phyloP scores from a whole-genome alignment of 352 stramenopile genomes.

The Phytopythium vexans region DNA sequence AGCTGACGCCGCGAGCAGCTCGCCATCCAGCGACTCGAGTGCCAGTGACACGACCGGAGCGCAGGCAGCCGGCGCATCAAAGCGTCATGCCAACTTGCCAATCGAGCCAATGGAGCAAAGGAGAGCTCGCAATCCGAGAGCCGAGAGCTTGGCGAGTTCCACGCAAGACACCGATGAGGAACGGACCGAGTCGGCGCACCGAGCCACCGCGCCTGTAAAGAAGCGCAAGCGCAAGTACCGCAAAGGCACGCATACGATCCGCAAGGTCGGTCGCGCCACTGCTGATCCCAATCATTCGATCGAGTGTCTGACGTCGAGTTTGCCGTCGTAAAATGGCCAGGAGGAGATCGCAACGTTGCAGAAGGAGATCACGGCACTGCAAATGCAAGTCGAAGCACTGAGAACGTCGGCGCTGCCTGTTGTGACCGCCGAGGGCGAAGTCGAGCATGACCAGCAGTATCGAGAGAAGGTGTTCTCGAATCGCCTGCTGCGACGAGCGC shows the following conservation, averaged over 20 bases:
- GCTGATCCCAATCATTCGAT: slow-evolving; percentile 5
- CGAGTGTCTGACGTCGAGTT: not conserved
- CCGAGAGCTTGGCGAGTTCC: too few species aligned
- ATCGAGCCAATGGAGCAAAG: too few species aligned
- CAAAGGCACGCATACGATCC: slow-evolving; percentile 25
- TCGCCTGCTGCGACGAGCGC: slow-evolving; percentile 8
- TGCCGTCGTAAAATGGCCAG: slow-evolving; percentile 4
- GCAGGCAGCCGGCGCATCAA: too few species aligned
- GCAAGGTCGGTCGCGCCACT: slow-evolving; percentile 18
- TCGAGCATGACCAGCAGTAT: slow-evolving; percentile 7
- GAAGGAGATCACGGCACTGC: slow-evolving; percentile 29
- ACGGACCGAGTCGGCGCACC: not conserved
- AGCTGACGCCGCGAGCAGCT: too few species aligned
- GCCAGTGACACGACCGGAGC: too few species aligned
- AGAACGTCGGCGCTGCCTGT: slow-evolving; percentile 14
- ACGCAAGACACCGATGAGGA: too few species aligned
- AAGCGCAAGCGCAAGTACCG: slow-evolving; percentile 24
- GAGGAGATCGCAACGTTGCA: slow-evolving; percentile 3
- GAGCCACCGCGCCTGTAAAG: slow-evolving; percentile 4
- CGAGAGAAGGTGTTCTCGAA: slow-evolving; percentile 16
- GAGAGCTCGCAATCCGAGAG: too few species aligned
- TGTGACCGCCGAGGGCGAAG: slow-evolving; percentile 8
- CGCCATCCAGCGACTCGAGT: too few species aligned
- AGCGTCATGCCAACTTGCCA: too few species aligned
- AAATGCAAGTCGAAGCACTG: slow-evolving; percentile 18